phyloP scores from a whole-genome alignment of 2,329 filamentous ascomycete species.

The Orbilia oligospora region DNA sequence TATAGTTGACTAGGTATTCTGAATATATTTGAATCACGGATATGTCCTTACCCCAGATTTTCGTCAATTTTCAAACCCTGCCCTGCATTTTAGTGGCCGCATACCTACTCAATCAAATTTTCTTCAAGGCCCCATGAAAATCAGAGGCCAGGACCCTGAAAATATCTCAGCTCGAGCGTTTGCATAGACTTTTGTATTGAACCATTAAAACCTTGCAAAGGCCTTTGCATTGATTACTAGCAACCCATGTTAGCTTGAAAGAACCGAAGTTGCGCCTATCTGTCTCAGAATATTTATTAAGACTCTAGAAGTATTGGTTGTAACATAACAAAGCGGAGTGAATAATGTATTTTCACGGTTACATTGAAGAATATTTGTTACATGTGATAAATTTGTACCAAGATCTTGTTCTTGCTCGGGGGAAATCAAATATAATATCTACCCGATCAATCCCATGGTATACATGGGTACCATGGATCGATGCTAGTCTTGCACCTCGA shows the following conservation, averaged over 20 bases:
- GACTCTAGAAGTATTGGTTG: neutral
- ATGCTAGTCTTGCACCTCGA: too few relatives aligned
- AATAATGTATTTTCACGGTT: neutral
- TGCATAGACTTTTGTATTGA: constrained; percentile 1
- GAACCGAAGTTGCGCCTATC: constrained; percentile 21
- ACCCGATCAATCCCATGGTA: neutral
- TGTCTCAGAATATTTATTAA: constrained; percentile 33
- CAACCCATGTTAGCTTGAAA: constrained; percentile 12
- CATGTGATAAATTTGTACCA: constrained; percentile 2
- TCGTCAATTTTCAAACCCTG: constrained; percentile 11
- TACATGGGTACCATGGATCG: neutral
- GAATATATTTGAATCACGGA: constrained; percentile 10
- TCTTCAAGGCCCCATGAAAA: neutral
- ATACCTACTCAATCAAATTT: neutral
- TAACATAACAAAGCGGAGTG: neutral
- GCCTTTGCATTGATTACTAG: constrained; percentile 17
- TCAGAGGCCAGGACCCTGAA: constrained; percentile 7
- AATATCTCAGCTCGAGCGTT: constrained; percentile 43
- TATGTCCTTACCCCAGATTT: constrained; percentile 33
- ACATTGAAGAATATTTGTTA: neutral
- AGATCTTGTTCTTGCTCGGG: neutral
- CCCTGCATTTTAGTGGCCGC: constrained; percentile 9
- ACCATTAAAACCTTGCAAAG: constrained; percentile 21
- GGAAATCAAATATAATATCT: neutral
- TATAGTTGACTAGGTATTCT: constrained; percentile 3